A percentile compares a stretch with the other conserved stretches of the same genome.
Conservation (phyloP, 352 stramenopile genomes). For the Lagenidium sp. region DNA sequence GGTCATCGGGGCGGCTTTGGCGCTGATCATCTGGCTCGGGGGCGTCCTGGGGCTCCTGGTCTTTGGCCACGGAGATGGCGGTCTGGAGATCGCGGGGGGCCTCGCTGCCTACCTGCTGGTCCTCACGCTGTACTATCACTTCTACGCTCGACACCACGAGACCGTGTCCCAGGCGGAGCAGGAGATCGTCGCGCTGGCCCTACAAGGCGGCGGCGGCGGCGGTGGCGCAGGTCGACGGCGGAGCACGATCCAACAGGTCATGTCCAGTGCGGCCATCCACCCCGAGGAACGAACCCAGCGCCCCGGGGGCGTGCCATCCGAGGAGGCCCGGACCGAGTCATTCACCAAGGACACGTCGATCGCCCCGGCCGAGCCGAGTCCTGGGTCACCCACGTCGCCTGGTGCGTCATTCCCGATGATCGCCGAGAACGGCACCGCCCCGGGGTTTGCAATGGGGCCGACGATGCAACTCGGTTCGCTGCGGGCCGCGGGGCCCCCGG, state of each 20-base stretch:
- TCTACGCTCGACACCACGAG: conserved; percentile 5
- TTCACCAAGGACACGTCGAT: conserved; percentile 1
- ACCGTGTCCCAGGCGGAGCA: conserved; percentile 13
- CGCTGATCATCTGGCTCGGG: conserved; percentile 7
- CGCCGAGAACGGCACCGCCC: background rate
- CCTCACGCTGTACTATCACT: conserved; percentile 10
- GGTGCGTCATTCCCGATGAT: conserved; percentile 1
- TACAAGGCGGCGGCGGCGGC: background rate
- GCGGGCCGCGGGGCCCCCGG: background rate
- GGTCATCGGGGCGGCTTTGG: conserved; percentile 1
- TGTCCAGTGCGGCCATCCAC: too few species aligned
- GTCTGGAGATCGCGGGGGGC: background rate
- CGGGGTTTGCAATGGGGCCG: background rate
- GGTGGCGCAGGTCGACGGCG: too few species aligned
- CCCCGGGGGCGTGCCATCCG: background rate
- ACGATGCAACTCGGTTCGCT: background rate
- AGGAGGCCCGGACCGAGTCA: background rate
- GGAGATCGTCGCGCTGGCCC: background rate
- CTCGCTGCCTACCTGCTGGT: background rate
- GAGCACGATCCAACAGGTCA: too few species aligned
- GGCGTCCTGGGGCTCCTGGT: conserved; percentile 7
- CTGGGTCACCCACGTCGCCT: too few species aligned
- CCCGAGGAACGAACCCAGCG: too few species aligned
- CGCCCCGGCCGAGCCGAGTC: conserved; percentile 1
- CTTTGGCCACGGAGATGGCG: background rate